Conservation (phyloP, 768 basidiomycete genomes). For the Suillus bovinus region DNA sequence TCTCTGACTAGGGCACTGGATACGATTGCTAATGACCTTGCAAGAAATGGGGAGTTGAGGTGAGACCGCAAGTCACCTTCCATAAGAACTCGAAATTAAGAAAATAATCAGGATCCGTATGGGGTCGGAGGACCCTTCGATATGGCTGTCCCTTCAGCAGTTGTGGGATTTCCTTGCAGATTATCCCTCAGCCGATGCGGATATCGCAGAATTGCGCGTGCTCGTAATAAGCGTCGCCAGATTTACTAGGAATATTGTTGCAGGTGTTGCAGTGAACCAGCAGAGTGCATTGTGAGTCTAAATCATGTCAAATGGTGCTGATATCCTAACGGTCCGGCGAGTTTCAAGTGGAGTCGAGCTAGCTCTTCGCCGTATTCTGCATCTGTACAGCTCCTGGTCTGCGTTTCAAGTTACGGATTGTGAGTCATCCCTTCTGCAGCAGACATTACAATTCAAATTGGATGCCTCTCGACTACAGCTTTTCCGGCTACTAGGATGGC, state of each 20-base stretch:
- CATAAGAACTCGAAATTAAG: background rate
- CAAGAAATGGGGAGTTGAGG: slow-evolving; percentile 41
- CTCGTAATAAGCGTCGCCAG: slow-evolving; percentile 60
- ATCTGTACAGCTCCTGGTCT: slow-evolving; percentile 77
- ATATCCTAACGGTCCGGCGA: slow-evolving; percentile 9
- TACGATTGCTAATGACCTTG: slow-evolving; percentile 50
- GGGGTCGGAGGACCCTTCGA: slow-evolving; percentile 39
- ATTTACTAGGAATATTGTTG: slow-evolving; percentile 84
- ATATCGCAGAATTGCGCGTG: slow-evolving; percentile 34
- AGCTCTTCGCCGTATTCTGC: slow-evolving; percentile 63
- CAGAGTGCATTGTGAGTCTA: slow-evolving; percentile 64
- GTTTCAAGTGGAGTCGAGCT: slow-evolving; percentile 67
- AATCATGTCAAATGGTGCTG: background rate
- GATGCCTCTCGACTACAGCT: slow-evolving; percentile 40
- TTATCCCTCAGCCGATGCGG: slow-evolving; percentile 37
- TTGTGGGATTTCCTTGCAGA: slow-evolving; percentile 48
- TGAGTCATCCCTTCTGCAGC: slow-evolving; percentile 31
- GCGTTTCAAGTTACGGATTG: slow-evolving; percentile 62
- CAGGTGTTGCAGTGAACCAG: slow-evolving; percentile 75
- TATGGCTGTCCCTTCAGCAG: slow-evolving; percentile 57
- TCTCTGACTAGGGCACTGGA: slow-evolving; percentile 46
- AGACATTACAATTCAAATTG: background rate
- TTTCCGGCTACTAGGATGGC: slow-evolving; percentile 63
- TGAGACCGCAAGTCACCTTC: slow-evolving; percentile 4
- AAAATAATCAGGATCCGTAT: slow-evolving; percentile 33